Percentiles rank a stretch among this genome's conserved stretches.
These are phyloP conservation scores for Hydnomerulius pinastri DNA, from an alignment of 768 basidiomycete species.

Conservation along the genomic window DNA sequence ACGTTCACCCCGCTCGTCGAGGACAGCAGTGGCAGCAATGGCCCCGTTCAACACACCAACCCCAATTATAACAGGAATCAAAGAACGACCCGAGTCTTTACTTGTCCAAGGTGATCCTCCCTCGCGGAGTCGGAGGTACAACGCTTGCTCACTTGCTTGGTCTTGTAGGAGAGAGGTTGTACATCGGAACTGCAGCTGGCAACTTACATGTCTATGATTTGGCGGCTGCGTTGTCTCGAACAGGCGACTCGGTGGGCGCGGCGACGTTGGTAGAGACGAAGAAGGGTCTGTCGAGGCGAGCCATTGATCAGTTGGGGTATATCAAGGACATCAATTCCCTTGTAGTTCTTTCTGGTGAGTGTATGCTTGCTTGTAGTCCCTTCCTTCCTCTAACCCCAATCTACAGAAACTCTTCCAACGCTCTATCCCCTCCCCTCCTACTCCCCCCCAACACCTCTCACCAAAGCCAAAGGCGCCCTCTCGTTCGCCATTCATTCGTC, in stretches of 20 bases:
- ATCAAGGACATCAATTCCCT: conserved; percentile 86
- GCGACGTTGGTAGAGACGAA: conserved; percentile 59
- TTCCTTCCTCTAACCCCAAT: conserved; percentile 2
- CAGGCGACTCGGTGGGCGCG: conserved; percentile 7
- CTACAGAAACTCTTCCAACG: conserved; percentile 68
- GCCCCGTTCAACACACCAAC: conserved; percentile 33
- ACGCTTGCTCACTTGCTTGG: not conserved
- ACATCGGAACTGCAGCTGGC: conserved; percentile 61
- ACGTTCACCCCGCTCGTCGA: too few relatives aligned
- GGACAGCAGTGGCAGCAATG: too few relatives aligned
- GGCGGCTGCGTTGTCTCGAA: conserved; percentile 4
- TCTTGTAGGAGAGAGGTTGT: conserved; percentile 55
- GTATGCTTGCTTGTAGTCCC: conserved; percentile 15
- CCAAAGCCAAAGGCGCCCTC: conserved; percentile 78
- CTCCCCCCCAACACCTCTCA: conserved; percentile 66
- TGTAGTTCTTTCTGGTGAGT: conserved; percentile 76
- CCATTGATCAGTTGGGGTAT: conserved; percentile 88
- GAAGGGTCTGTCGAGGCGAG: conserved; percentile 61
- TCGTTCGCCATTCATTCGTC: conserved; percentile 77
- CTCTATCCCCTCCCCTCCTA: conserved; percentile 77
- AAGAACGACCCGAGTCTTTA: conserved; percentile 38
- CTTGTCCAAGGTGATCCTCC: conserved; percentile 26
- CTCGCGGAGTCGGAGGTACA: not conserved
- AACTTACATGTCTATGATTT: conserved; percentile 54
- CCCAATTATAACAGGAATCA: conserved; percentile 32